Percentiles rank a stretch among this genome's conserved stretches.
These are phyloP conservation scores for Butyriboletus regius DNA, from an alignment of 1,284 basidiomycete genomes.

Conservation along the genomic window DNA sequence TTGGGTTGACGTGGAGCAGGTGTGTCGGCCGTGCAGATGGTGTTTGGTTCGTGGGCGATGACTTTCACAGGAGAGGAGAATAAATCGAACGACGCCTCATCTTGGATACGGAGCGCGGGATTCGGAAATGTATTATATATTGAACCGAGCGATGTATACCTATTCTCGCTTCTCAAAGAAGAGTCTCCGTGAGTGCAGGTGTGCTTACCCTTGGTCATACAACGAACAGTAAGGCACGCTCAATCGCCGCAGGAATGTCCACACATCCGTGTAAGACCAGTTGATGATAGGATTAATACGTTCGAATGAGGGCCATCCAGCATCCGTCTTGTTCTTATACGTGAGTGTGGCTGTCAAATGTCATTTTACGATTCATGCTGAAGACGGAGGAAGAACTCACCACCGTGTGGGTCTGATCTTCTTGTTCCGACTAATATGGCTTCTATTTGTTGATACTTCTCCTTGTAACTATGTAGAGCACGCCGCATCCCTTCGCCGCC, in stretches of 20 bases:
- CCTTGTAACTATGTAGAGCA: conserved; percentile 73
- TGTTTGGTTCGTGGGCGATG: conserved; percentile 19
- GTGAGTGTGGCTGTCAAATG: conserved; percentile 52
- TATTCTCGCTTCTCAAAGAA: conserved; percentile 28
- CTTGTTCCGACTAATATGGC: conserved; percentile 88
- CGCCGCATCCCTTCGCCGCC: conserved; percentile 76
- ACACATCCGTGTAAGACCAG: conserved; percentile 86
- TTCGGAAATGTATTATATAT: conserved; percentile 92
- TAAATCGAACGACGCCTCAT: conserved; percentile 10
- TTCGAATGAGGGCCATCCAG: conserved; percentile 82
- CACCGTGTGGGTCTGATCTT: conserved; percentile 84
- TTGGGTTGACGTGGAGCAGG: neutral
- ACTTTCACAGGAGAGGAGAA: conserved; percentile 17
- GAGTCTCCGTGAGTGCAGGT: neutral
- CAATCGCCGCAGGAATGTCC: conserved; percentile 76
- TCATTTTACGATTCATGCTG: neutral
- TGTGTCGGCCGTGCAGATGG: conserved; percentile 14
- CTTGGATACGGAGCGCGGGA: conserved; percentile 59
- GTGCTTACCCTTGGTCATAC: conserved; percentile 81
- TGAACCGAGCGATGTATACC: conserved; percentile 93
- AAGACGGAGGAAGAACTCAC: conserved; percentile 44
- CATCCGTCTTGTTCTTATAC: conserved; percentile 72
- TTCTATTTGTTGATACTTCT: conserved; percentile 53
- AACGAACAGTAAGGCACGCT: conserved; percentile 78
- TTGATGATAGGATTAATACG: conserved; percentile 93